Evolutionary conservation across 2,329 filamentous ascomycete genomes (phyloP), one percentile per base, ranked within the genome.

Genomic region (Bipolaris cookei): DNA sequence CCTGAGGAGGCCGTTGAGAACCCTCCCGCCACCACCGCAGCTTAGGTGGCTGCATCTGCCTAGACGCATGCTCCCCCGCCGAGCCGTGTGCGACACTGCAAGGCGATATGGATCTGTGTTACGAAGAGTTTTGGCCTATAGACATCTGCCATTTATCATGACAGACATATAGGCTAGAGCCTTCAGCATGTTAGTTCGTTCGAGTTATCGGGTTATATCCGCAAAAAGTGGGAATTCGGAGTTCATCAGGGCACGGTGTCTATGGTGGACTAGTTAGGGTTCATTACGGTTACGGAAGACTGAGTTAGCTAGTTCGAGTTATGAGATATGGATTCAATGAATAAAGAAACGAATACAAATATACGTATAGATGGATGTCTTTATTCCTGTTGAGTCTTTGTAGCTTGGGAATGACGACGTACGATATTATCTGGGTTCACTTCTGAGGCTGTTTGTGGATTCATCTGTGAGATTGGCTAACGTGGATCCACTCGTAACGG

Each of bases 151-250:
- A 68, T 67, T 55, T 62, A 66, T 55, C 62, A 55, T 69, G 68
- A 69, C 71, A 69, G 63, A 66, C 58, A 67, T 68, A 60, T 63
- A 61, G 65, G 62, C 63, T 59, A 59, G 50, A 59, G 62, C 61
- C 60, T 72, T 52, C 34, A 68, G 59, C 64, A 65, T 64, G 63
- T 68, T 73, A 65, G 63, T 70, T 67, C 66, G 63, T 63, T 66
- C 61, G 51, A 66, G 60, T 66, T 66, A 61, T 60, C 51, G 52
- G 59, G 58, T 63, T 63, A 54, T 61, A 42, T 59, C 61, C 50
- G 70, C 65, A 72, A 71, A 72, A 72, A 73, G 69, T 71, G 47
- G 20, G 62, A 62, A 67, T 68, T 59, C 62, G 67, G 68, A 70
- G 67, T 74, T 66, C 65, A 61, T 66, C 50, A 61, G 16, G 68